These are phyloP conservation scores for Teratosphaeriaceae sp. DNA, from an alignment of 2,329 filamentous ascomycete species.

Conservation along the genomic window DNA sequence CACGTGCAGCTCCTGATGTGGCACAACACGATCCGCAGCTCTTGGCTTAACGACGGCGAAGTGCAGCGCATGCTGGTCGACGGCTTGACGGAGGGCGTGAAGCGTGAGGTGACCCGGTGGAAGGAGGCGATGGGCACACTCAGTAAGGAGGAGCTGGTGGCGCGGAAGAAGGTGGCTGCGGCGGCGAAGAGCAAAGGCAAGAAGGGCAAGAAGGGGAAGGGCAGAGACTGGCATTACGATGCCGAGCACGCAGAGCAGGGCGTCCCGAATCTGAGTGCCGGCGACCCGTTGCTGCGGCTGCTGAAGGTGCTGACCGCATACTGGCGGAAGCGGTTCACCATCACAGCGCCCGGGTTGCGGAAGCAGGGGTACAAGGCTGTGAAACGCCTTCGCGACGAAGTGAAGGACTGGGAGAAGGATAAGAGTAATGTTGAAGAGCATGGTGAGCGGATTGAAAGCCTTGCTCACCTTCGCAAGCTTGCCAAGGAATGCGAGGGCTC, in stretches of 20 bases:
- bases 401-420: slow-evolving; percentile 61
- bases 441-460: slow-evolving; percentile 65
- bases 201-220: slow-evolving; percentile 38
- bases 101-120: slow-evolving; percentile 69
- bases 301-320: slow-evolving; percentile 71
- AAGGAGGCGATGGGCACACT: slow-evolving; percentile 58
- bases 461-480: slow-evolving; percentile 61
- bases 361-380: slow-evolving; percentile 84
- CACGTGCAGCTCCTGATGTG: slow-evolving; percentile 85
- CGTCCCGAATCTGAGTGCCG: slow-evolving; percentile 68
- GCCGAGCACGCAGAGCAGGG: slow-evolving; percentile 65
- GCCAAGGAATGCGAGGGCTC: slow-evolving; percentile 72
- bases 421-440: slow-evolving; percentile 57
- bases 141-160: slow-evolving; percentile 31
- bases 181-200: slow-evolving; percentile 33
- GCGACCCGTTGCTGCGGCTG: slow-evolving; percentile 72
- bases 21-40: slow-evolving; percentile 81
- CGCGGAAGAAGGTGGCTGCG: slow-evolving; percentile 32
- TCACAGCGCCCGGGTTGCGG: slow-evolving; percentile 72
- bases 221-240: slow-evolving; percentile 64
- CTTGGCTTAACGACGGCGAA: slow-evolving; percentile 71
- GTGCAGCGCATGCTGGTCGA: slow-evolving; percentile 69
- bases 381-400: slow-evolving; percentile 65
- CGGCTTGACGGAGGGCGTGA: slow-evolving; percentile 62
- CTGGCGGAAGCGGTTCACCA: slow-evolving; percentile 79